phyloP scores from a whole-genome alignment of 2,329 filamentous ascomycete species.

The Byssoonygena ceratinophila region DNA sequence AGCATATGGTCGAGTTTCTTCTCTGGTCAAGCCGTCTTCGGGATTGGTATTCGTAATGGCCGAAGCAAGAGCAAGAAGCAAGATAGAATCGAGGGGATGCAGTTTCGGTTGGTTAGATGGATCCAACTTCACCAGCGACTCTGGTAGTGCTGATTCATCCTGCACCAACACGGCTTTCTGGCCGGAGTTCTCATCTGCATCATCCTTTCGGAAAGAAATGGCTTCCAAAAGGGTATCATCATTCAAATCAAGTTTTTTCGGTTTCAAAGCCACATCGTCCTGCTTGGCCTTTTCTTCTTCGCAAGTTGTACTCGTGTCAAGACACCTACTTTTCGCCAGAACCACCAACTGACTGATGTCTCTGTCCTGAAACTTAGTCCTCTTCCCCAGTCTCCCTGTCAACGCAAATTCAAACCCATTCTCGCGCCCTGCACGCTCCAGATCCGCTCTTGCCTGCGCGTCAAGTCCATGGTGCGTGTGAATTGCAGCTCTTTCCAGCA shows the following conservation, averaged over 20 bases:
- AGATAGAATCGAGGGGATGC: constrained; percentile 74
- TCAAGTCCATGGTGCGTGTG: constrained; percentile 78
- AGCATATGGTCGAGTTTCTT: constrained; percentile 87
- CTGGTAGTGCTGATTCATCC: constrained; percentile 46
- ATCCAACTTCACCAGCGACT: constrained; percentile 53
- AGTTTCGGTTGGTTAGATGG: constrained; percentile 75
- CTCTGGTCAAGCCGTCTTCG: constrained; percentile 72
- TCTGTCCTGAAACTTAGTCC: constrained; percentile 36
- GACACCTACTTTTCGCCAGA: constrained; percentile 59
- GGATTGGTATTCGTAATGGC: constrained; percentile 86
- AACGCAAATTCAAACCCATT: constrained; percentile 71
- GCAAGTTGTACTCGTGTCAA: constrained; percentile 21
- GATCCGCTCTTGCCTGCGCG: constrained; percentile 57
- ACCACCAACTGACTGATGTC: constrained; percentile 76
- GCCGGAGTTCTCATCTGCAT: constrained; percentile 26
- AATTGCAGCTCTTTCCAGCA: constrained; percentile 72
- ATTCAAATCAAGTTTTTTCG: constrained; percentile 67
- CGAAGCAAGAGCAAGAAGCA: constrained; percentile 66
- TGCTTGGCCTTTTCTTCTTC: constrained; percentile 4
- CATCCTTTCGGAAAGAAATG: constrained; percentile 59
- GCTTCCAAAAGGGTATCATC: constrained; percentile 87
- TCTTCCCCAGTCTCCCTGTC: constrained; percentile 72
- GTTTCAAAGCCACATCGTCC: constrained; percentile 30
- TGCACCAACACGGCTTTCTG: constrained; percentile 30
- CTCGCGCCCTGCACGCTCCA: constrained; percentile 55